phyloP scores from a whole-genome alignment of 495 filamentous ascomycete species.

The Podospora australis region DNA sequence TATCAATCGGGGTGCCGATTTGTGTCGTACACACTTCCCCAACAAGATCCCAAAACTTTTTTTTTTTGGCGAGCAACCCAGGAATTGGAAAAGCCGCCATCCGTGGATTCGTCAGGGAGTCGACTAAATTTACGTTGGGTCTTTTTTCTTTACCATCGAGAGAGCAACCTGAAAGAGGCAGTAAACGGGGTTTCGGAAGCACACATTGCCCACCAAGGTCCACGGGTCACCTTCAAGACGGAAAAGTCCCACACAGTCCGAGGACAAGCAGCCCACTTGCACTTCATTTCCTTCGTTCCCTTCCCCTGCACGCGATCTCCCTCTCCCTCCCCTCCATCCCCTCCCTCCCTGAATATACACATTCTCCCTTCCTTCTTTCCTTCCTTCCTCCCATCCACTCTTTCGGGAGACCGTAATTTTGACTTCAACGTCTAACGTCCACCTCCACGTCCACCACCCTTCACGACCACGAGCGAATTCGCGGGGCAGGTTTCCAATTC shows the following conservation, averaged over 20 bases:
- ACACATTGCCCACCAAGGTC: background rate
- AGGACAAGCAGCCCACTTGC: background rate
- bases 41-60: slow-evolving; percentile 32
- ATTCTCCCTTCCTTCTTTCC: background rate
- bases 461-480: no score
- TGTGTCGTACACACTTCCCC: slow-evolving; percentile 26
- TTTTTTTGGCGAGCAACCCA: slow-evolving; percentile 26
- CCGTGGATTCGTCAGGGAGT: slow-evolving; percentile 6
- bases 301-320: background rate
- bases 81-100: slow-evolving; percentile 10
- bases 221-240: background rate
- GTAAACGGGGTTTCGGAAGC: background rate
- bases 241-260: background rate
- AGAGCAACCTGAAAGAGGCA: no score
- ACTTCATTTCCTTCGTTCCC: background rate
- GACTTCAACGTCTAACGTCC: no score
- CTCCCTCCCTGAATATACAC: background rate
- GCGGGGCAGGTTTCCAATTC: no score
- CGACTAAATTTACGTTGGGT: slow-evolving; percentile 24
- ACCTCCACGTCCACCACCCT: no score
- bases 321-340: background rate
- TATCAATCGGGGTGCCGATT: slow-evolving; percentile 5
- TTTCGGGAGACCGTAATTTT: no score
- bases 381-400: background rate
- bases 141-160: slow-evolving; percentile 10